These are phyloP conservation scores for Croton laevigatus DNA, from an alignment of 441 rosid genomes.

Conservation along the genomic window DNA sequence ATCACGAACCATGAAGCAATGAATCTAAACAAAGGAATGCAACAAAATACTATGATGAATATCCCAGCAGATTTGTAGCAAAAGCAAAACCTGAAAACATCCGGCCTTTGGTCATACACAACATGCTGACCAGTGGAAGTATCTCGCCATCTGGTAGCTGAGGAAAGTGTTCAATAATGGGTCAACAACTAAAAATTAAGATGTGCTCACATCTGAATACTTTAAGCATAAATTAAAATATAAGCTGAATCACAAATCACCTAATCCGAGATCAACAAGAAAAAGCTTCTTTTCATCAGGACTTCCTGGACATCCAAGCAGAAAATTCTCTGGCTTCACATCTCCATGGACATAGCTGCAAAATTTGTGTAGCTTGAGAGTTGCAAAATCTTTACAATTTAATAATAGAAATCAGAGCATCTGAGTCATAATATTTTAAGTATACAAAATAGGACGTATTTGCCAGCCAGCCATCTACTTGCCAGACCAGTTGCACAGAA, in stretches of 20 bases:
- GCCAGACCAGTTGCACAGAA: not conserved
- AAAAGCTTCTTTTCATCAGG: constrained; percentile 79
- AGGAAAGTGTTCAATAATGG: not conserved
- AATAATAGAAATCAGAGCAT: not conserved
- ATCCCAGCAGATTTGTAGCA: not conserved
- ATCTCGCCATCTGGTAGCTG: constrained; percentile 92
- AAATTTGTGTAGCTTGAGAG: constrained; percentile 5
- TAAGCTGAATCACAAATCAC: constrained; percentile 31
- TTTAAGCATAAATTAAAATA: not conserved
- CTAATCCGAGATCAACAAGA: constrained; percentile 92
- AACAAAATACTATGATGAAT: not conserved
- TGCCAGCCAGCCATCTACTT: not conserved
- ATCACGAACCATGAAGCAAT: not conserved
- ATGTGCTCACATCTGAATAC: not conserved
- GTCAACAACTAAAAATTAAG: not conserved
- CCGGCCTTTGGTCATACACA: constrained; percentile 95
- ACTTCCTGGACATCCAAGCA: constrained; percentile 81
- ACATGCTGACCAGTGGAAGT: constrained; percentile 78
- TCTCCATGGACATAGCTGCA: constrained; percentile 93
- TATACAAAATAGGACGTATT: not conserved
- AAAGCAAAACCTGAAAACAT: constrained; percentile 73
- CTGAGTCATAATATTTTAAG: not conserved
- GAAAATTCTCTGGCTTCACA: constrained; percentile 93
- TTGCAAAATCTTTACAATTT: not conserved
- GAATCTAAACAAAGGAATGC: not conserved